phyloP scores from a whole-genome alignment of 139 green algal genomes.

The Coelastrella sp. region DNA sequence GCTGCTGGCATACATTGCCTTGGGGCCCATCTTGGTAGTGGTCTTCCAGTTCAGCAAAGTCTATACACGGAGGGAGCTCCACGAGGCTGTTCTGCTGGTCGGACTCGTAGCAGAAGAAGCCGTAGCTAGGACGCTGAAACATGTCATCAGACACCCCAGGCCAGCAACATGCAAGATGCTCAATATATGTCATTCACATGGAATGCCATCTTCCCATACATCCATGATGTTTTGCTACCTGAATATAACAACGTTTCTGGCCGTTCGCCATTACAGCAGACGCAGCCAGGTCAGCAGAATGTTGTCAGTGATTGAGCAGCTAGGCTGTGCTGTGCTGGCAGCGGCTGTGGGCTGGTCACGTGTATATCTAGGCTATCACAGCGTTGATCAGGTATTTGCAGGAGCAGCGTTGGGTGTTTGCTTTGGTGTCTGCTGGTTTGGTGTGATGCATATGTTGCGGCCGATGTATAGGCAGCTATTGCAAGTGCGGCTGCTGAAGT shows the following conservation, averaged over 20 bases:
- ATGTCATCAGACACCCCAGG: constrained; percentile 49
- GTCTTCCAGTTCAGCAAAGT: constrained; percentile 29
- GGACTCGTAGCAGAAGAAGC: constrained; percentile 54
- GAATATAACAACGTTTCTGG: background rate
- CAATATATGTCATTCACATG: constrained; percentile 58
- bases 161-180: constrained; percentile 51
- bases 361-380: constrained; percentile 61
- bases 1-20: constrained; percentile 53
- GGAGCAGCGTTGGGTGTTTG: constrained; percentile 28
- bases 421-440: constrained; percentile 11
- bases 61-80: constrained; percentile 45
- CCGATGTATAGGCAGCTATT: background rate
- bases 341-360: constrained; percentile 46
- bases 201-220: constrained; percentile 66
- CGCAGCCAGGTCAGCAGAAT: background rate
- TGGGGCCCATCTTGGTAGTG: constrained; percentile 48
- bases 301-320: background rate
- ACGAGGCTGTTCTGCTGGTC: constrained; percentile 45
- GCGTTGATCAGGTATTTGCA: constrained; percentile 45
- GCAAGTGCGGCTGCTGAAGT: background rate
- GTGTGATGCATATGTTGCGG: background rate
- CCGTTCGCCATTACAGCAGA: background rate
- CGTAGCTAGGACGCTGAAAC: constrained; percentile 52
- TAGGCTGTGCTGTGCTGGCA: background rate
- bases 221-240: constrained; percentile 52